These are phyloP conservation scores for Pseudoturritis turrita DNA, from an alignment of 345 rosid species.

Conservation along the genomic window DNA sequence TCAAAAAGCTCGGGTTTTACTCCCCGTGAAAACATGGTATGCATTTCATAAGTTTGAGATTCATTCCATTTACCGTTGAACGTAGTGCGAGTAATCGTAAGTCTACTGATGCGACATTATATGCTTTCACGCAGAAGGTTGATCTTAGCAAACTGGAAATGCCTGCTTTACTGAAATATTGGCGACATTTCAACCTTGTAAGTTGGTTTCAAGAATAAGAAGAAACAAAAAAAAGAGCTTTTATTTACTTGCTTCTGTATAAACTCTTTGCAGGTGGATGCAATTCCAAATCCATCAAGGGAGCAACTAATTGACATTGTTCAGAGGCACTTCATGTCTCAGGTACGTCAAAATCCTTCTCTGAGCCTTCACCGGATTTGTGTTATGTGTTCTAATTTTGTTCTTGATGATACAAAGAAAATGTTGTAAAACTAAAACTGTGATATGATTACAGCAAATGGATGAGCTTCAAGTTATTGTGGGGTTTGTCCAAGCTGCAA, in stretches of 20 bases:
- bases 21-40: slow-evolving; percentile 55
- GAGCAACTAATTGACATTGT: slow-evolving; percentile 80
- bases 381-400: background rate
- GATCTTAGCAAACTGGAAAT: slow-evolving; percentile 92
- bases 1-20: slow-evolving; percentile 61
- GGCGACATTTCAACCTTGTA: slow-evolving; percentile 91
- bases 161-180: slow-evolving; percentile 82
- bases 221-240: background rate
- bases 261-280: slow-evolving; percentile 51
- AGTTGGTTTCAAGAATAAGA: slow-evolving; percentile 21
- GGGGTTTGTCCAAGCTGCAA: slow-evolving; percentile 93
- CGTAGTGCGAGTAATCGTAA: background rate
- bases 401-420: background rate
- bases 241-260: background rate
- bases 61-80: background rate
- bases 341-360: slow-evolving; percentile 44
- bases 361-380: background rate
- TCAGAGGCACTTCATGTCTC: slow-evolving; percentile 93
- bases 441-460: slow-evolving; percentile 58
- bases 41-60: background rate
- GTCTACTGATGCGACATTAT: background rate
- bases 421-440: background rate
- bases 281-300: slow-evolving; percentile 81
- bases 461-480: slow-evolving; percentile 94
- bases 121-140: slow-evolving; percentile 48